phyloP scores from a whole-genome alignment of 1,139 yeast species.

The Pneumocystis wakefieldiae region DNA sequence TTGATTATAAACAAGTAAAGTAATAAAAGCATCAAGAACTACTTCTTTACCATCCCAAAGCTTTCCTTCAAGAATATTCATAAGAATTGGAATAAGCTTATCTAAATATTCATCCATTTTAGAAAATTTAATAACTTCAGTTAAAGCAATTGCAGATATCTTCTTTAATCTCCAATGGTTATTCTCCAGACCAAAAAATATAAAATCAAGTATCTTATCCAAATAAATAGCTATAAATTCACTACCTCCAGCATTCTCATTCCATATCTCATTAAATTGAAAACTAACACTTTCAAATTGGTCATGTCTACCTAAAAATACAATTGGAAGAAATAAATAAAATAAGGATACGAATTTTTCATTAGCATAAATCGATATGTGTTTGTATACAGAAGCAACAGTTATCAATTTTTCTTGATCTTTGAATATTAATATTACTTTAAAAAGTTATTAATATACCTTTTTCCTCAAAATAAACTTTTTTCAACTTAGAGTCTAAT shows the following conservation, averaged over 20 bases:
- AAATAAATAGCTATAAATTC: conserved; percentile 59
- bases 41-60: conserved; percentile 82
- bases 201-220: conserved; percentile 46
- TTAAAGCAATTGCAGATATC: conserved; percentile 56
- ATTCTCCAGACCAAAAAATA: conserved; percentile 36
- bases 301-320: conserved; percentile 68
- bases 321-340: conserved; percentile 56
- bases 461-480: conserved; percentile 38
- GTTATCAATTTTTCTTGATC: conserved; percentile 30
- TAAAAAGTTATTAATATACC: background rate
- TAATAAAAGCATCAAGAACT: conserved; percentile 55
- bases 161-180: conserved; percentile 52
- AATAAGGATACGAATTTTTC: conserved; percentile 53
- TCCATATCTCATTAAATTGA: conserved; percentile 57
- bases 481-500: conserved; percentile 38
- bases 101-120: conserved; percentile 12
- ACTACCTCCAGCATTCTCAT: conserved; percentile 59
- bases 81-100: conserved; percentile 38
- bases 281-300: conserved; percentile 28
- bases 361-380: conserved; percentile 54
- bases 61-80: conserved; percentile 58
- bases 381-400: conserved; percentile 50
- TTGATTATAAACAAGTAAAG: conserved; percentile 24
- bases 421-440: background rate
- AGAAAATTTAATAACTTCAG: conserved; percentile 26